Percentiles rank a stretch among this genome's conserved stretches.
phyloP scores from a whole-genome alignment of 2,329 filamentous ascomycete species.

The Onygenales sp. region DNA sequence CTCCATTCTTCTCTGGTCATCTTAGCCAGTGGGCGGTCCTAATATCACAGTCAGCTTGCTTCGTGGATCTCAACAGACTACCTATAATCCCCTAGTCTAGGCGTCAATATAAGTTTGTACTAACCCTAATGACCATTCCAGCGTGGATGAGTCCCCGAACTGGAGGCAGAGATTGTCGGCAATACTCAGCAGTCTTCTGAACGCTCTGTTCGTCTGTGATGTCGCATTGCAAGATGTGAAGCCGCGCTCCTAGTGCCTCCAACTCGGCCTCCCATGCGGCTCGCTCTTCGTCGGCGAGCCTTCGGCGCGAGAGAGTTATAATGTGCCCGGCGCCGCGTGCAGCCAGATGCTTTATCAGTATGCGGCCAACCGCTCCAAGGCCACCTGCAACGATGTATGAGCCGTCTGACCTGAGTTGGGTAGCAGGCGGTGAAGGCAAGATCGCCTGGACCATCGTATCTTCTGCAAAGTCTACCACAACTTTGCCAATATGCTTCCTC shows the following conservation, averaged over 20 bases:
- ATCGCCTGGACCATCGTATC: constrained; percentile 16
- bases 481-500: constrained; percentile 32
- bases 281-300: constrained; percentile 18
- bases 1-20: constrained; percentile 15
- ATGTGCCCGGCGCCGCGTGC: constrained; percentile 26
- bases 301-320: constrained; percentile 20
- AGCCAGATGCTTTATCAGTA: constrained; percentile 24
- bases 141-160: constrained; percentile 15
- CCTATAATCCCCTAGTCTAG: neutral
- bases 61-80: neutral
- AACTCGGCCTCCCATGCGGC: neutral
- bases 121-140: constrained; percentile 14
- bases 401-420: constrained; percentile 12
- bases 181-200: neutral
- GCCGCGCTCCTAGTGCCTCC: neutral
- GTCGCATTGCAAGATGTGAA: constrained; percentile 12
- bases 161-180: constrained; percentile 10
- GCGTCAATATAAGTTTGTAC: constrained; percentile 3
- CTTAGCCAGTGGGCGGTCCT: constrained; percentile 20
- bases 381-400: constrained; percentile 32
- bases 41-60: constrained; percentile 1
- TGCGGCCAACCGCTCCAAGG: constrained; percentile 27
- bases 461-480: constrained; percentile 20
- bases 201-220: neutral
- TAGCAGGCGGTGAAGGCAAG: neutral